A percentile compares a stretch with the other conserved stretches of the same genome.
Evolutionary conservation across 108 stramenopile genomes (phyloP).

Genomic region (Parmales sp.): DNA sequence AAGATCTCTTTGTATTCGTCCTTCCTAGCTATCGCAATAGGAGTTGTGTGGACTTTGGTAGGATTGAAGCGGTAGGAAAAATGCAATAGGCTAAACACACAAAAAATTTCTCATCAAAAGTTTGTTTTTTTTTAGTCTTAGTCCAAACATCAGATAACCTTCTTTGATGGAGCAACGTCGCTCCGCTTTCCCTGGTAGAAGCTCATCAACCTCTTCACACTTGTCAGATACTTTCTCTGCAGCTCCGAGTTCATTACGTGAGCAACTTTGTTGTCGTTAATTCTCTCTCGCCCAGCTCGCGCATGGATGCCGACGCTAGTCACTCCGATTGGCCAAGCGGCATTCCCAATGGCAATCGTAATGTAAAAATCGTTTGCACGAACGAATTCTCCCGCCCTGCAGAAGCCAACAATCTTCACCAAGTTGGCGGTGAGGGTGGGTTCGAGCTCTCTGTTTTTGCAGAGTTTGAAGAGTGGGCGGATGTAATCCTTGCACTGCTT

Average conservation of each 20-base stretch:
- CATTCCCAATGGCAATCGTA: slow-evolving; percentile 85
- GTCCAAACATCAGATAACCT: slow-evolving; percentile 36
- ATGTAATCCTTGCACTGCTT: slow-evolving; percentile 96
- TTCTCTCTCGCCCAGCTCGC: slow-evolving; percentile 81
- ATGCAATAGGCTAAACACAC: too few relatives aligned
- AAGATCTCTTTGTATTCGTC: slow-evolving; percentile 63
- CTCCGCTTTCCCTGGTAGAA: slow-evolving; percentile 71
- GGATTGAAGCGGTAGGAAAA: slow-evolving; percentile 47
- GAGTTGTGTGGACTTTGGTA: slow-evolving; percentile 66
- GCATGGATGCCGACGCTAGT: slow-evolving; percentile 98
- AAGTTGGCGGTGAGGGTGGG: slow-evolving; percentile 42
- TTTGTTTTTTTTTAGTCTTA: too few relatives aligned
- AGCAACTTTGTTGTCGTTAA: slow-evolving; percentile 85
- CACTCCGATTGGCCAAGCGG: slow-evolving; percentile 98
- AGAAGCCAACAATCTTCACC: slow-evolving; percentile 70
- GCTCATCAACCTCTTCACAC: slow-evolving; percentile 90
- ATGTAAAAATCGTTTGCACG: slow-evolving; percentile 88
- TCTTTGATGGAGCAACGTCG: slow-evolving; percentile 73
- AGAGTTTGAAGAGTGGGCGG: slow-evolving; percentile 75
- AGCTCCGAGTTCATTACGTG: slow-evolving; percentile 89
- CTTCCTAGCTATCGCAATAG: slow-evolving; percentile 64
- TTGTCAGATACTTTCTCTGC: slow-evolving; percentile 89
- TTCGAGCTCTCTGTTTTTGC: slow-evolving; percentile 36
- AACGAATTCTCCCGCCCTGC: slow-evolving; percentile 83
- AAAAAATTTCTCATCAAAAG: too few relatives aligned